Base-by-base conservation (phyloP, 352 stramenopile species). In the Globisporangium takayamanum region DNA sequence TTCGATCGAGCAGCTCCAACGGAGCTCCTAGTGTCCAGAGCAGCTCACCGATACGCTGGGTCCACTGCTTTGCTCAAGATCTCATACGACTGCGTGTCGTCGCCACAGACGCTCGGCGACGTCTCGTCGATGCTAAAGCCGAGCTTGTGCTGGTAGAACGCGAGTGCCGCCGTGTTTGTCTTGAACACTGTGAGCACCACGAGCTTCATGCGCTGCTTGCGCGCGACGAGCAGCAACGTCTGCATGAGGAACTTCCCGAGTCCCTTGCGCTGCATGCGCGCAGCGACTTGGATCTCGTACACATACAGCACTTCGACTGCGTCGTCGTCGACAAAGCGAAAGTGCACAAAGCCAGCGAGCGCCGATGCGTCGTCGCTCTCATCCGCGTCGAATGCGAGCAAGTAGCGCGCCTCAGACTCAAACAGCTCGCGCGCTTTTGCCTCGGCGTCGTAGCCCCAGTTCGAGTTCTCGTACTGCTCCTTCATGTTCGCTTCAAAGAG, bases 161-260 rank as follows among this genome's bases (percentile, higher is more conserved):
- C 63, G 73, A 97, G 84, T 11, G 94, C 94, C 10, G 62, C 55
- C 11, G 64, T 53, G 68, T 98, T 98, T 6, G 53, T 65, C 69
- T 97, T 96, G 62, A 98, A 98, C 22, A 98, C 94, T 3, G 94
- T 98, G 51, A 98, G 75, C 57, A 98, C 76, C 36, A 98, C 77
- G 64, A 96, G 89, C 50, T 92, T 68, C 84, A 98, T 94, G 22
- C 67, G 52, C 56, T 88, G 74, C 54, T 84, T 72, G 37, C 76
- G 66, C 30, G 80, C 89, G 37, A 98, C 80, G 14, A 92, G 64
- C 59, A 96, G 74, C 54, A 97, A 63, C 25, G 97, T 69, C 50
- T 83, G 80, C 89, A 98, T 97, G n/a, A 98, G 71, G 57, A 87
- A 84, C 69, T 91, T 92, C 49, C 94, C 94, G 0, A 98, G 53